Base-by-base conservation (phyloP, 768 basidiomycete species). In the Chiua virens region DNA sequence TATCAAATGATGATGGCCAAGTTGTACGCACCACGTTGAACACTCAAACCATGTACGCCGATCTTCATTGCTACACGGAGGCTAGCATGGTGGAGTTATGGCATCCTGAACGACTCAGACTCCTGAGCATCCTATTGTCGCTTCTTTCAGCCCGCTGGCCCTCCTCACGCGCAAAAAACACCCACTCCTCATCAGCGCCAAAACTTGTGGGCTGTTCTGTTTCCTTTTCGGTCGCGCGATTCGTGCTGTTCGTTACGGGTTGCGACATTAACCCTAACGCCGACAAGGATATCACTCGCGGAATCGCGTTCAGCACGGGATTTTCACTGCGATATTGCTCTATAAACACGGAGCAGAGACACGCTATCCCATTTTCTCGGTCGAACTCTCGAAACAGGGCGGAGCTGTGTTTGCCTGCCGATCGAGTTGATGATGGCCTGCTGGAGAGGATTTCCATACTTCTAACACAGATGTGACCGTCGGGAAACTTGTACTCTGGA, bases 231-330 rank as follows among this genome's bases (percentile, higher is more conserved):
- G 55, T 94, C 39, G 79, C 76, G 1, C 79, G 80, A 32, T 71
- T 88, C 41, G 81, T 85, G 23, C 61, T 89, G 10, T 83, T 89
- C 50, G 63, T 92, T 45, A 88, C 89, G 8, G 81, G 86, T n/a
- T 79, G 79, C 32, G 94, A 96, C 64, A 76, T 93, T 47, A 91
- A 91, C 54, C 89, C 89, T 1, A 69, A 75, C 0, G 87, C 87
- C 47, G 77, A 79, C 35, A 67, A 80, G 48, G 81, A 81, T 40
- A 72, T 89, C 13, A 85, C 82, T 4, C 80, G 90, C 25, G 92
- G 92, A 4, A 66, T 89, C 49, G 82, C 84, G 3, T 60, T 84
- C 25, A 78, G 79, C 43, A 81, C 79, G 0, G 73, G 81, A 3
- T 38, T 83, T 7, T 77, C 79, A 3, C 41, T 82, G 8, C 76